These are phyloP conservation scores for Candida tunisiensis DNA, from an alignment of 1,139 yeast species.

Conservation along the genomic window DNA sequence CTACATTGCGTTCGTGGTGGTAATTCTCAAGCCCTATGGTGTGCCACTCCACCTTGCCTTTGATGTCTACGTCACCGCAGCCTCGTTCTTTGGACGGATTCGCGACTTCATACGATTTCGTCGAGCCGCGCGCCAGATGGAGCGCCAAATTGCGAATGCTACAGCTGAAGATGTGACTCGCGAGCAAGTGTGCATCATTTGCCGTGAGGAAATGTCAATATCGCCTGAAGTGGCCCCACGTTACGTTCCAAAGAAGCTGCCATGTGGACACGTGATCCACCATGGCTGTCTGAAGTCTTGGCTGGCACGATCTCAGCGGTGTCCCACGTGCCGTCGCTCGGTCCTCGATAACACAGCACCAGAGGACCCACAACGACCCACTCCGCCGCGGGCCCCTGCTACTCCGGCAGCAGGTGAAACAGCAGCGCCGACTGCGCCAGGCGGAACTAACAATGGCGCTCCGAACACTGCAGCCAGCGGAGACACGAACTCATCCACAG, in stretches of 20 bases:
- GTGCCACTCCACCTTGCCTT: constrained; percentile 53
- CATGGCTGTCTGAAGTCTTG: constrained; percentile 83
- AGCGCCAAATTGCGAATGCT: constrained; percentile 34
- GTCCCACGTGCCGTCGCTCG: constrained; percentile 58
- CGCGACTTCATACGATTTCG: constrained; percentile 37
- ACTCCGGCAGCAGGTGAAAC: neutral
- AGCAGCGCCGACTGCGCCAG: neutral
- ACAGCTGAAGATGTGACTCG: constrained; percentile 49
- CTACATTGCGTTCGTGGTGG: constrained; percentile 35
- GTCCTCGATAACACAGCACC: constrained; percentile 2
- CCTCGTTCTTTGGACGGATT: constrained; percentile 32
- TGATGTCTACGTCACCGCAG: constrained; percentile 42
- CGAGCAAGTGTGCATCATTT: constrained; percentile 59
- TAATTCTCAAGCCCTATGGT: constrained; percentile 29
- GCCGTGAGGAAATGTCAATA: constrained; percentile 64
- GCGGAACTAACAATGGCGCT: neutral
- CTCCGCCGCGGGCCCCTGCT: neutral
- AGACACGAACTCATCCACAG: neutral
- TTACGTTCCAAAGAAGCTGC: constrained; percentile 52
- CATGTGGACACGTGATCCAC: constrained; percentile 81
- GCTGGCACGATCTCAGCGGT: constrained; percentile 80
- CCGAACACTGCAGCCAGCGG: neutral
- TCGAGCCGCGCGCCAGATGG: constrained; percentile 49
- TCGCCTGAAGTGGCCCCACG: constrained; percentile 21
- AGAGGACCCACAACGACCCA: too few species aligned